These are phyloP conservation scores for Neurospora cerealis DNA, from an alignment of 495 filamentous ascomycete genomes.

Conservation along the genomic window DNA sequence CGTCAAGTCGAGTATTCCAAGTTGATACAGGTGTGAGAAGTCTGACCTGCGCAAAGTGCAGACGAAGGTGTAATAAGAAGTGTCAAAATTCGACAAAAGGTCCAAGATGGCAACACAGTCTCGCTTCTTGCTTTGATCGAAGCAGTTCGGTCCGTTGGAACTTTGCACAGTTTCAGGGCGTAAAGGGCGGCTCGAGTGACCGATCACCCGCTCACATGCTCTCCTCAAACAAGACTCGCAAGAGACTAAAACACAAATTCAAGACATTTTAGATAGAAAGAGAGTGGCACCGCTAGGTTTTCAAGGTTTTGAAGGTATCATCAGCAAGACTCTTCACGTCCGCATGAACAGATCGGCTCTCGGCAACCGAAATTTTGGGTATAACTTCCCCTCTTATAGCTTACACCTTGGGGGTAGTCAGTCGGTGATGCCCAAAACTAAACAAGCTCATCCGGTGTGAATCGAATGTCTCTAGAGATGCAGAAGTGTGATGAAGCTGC, in stretches of 20 bases:
- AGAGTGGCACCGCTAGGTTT: neutral
- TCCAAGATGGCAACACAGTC: neutral
- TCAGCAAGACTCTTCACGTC: neutral
- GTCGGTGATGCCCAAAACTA: neutral
- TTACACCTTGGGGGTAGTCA: neutral
- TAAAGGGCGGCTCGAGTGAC: neutral
- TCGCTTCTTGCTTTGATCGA: neutral
- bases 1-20: too few species aligned
- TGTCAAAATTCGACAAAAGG: neutral
- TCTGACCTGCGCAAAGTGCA: too few species aligned
- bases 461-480: neutral
- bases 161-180: neutral
- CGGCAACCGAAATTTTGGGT: too few species aligned
- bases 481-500: neutral
- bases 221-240: neutral
- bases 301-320: neutral
- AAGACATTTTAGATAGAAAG: neutral
- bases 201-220: neutral
- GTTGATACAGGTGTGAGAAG: too few species aligned
- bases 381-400: neutral
- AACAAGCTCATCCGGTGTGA: neutral
- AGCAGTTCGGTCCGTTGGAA: neutral
- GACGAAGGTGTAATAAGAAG: neutral
- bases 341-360: neutral
- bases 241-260: neutral